Conservation (phyloP, 495 filamentous ascomycete species). For the Penicilliopsis zonata region DNA sequence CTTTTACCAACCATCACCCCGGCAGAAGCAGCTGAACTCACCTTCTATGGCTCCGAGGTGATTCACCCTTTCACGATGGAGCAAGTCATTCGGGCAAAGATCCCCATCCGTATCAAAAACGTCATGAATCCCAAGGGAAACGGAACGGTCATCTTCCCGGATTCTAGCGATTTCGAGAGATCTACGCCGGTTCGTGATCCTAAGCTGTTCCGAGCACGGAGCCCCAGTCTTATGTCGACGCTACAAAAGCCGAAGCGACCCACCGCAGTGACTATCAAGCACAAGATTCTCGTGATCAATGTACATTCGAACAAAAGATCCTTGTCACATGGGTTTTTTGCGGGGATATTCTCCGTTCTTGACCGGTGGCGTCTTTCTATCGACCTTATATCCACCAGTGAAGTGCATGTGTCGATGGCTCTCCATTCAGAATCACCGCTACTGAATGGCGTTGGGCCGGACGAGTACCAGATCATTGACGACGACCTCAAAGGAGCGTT, state of each 20-base stretch:
- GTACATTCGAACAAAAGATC: conserved; percentile 88
- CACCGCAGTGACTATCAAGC: conserved; percentile 93
- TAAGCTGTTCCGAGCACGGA: conserved; percentile 34
- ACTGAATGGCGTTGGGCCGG: conserved; percentile 41
- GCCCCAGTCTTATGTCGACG: conserved; percentile 30
- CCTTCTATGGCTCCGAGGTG: conserved; percentile 89
- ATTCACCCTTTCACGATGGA: conserved; percentile 99
- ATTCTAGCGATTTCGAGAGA: conserved; percentile 34
- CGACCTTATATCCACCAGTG: conserved; percentile 85
- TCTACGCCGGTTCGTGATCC: conserved; percentile 34
- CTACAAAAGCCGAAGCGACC: conserved; percentile 53
- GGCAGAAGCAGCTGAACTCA: conserved; percentile 79
- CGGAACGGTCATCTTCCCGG: conserved; percentile 73
- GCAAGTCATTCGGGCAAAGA: conserved; percentile 84
- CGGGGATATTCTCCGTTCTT: conserved; percentile 77
- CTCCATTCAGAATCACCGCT: conserved; percentile 56
- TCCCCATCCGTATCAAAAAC: conserved; percentile 96
- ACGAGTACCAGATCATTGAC: conserved; percentile 52
- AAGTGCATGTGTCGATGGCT: conserved; percentile 94
- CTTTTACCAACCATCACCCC: conserved; percentile 71
- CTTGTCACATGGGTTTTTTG: conserved; percentile 83
- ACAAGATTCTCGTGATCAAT: conserved; percentile 83
- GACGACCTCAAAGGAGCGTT: conserved; percentile 53
- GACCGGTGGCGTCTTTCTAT: conserved; percentile 71
- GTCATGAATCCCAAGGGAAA: conserved; percentile 84